phyloP scores from a whole-genome alignment of 108 stramenopile species.

The Conticribra weissflogii region DNA sequence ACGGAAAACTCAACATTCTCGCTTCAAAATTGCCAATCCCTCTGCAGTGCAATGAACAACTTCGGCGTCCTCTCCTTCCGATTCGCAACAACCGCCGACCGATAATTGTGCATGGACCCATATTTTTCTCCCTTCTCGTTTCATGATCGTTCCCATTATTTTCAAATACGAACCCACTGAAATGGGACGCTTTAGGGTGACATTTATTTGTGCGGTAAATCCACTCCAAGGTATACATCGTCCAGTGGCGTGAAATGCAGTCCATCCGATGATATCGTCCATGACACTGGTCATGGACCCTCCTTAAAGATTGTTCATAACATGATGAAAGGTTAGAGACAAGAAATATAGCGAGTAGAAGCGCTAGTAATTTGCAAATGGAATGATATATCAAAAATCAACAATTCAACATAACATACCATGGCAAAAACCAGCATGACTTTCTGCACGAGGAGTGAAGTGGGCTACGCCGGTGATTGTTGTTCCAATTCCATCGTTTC shows the following conservation, averaged over 20 bases:
- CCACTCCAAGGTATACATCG: conserved; percentile 79
- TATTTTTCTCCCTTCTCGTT: conserved; percentile 76
- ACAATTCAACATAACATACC: conserved; percentile 25
- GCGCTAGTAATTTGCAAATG: no score
- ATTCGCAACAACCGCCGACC: conserved; percentile 23
- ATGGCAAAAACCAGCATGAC: conserved; percentile 84
- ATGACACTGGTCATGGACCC: conserved; percentile 78
- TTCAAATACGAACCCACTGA: conserved; percentile 59
- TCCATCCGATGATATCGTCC: conserved; percentile 89
- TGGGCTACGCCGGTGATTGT: conserved; percentile 72
- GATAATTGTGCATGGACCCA: conserved; percentile 55
- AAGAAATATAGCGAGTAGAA: no score
- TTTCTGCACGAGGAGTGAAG: conserved; percentile 75
- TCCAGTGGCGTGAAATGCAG: conserved; percentile 76
- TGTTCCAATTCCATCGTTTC: conserved; percentile 63
- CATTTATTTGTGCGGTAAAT: conserved; percentile 86
- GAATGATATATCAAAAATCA: background rate
- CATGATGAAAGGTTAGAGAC: no score
- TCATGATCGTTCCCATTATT: conserved; percentile 52
- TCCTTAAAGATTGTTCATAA: no score
- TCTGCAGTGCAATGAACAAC: conserved; percentile 60
- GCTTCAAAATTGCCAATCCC: conserved; percentile 74
- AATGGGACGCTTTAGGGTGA: conserved; percentile 60
- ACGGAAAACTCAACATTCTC: no score
- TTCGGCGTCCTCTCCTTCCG: conserved; percentile 18